Evolutionary conservation across 1,284 basidiomycete species (phyloP).

Genomic region (Heterobasidion parviporum): DNA sequence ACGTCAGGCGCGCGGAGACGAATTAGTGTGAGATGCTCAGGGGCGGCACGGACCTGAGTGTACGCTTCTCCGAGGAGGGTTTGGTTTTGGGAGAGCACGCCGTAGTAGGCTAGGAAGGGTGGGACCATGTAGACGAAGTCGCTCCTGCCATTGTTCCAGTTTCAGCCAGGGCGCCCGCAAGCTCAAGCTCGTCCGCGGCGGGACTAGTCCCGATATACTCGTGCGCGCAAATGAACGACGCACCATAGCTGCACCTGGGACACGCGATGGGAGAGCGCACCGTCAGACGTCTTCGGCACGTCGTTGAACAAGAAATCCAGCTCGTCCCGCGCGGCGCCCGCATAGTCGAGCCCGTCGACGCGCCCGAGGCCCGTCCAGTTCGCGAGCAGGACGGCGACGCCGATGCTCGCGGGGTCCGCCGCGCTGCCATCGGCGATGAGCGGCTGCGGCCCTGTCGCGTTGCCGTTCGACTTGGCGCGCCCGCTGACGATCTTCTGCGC

Average conservation of each 20-base stretch:
- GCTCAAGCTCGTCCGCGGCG: no score
- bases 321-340: slow-evolving; percentile 60
- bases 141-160: slow-evolving; percentile 34
- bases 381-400: slow-evolving; percentile 72
- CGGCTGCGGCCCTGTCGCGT: slow-evolving; percentile 38
- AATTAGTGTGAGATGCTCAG: not conserved
- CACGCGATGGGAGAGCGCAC: slow-evolving; percentile 76
- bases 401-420: slow-evolving; percentile 77
- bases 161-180: no score
- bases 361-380: slow-evolving; percentile 50
- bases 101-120: slow-evolving; percentile 89
- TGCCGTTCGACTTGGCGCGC: slow-evolving; percentile 30
- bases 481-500: slow-evolving; percentile 45
- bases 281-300: slow-evolving; percentile 63
- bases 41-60: slow-evolving; percentile 29
- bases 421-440: slow-evolving; percentile 54
- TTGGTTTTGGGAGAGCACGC: slow-evolving; percentile 58
- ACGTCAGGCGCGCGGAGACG: not conserved
- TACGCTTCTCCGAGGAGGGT: slow-evolving; percentile 66
- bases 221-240: slow-evolving; percentile 12
- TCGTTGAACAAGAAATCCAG: slow-evolving; percentile 54
- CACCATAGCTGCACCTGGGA: slow-evolving; percentile 66
- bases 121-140: slow-evolving; percentile 87
- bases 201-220: not conserved
- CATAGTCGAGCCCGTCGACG: slow-evolving; percentile 33